phyloP scores from a whole-genome alignment of 345 rosid species.

The Salix koriyanagi region DNA sequence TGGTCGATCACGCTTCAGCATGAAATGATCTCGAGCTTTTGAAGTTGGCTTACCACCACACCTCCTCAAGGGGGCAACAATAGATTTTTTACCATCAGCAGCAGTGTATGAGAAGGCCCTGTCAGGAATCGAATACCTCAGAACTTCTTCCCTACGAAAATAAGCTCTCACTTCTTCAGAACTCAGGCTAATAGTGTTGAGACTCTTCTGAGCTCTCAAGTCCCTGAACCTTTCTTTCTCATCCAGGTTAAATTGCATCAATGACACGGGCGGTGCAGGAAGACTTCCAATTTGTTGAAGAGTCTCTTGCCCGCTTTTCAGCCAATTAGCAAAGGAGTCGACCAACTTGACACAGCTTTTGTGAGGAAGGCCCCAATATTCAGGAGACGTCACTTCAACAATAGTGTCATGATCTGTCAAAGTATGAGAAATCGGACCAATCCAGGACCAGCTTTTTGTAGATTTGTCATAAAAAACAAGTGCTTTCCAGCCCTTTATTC shows the following conservation, averaged over 20 bases:
- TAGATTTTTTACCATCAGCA: constrained; percentile 94
- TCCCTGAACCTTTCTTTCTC: constrained; percentile 98
- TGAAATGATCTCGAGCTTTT: constrained; percentile 97
- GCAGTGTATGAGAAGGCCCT: constrained; percentile 96
- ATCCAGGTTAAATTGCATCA: constrained; percentile 77
- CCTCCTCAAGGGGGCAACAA: constrained; percentile 98
- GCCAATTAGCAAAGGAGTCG: constrained; percentile 96
- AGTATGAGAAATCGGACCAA: constrained; percentile 60
- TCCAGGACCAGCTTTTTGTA: constrained; percentile 89
- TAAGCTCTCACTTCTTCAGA: constrained; percentile 83
- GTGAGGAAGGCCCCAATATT: constrained; percentile 88
- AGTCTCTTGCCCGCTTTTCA: constrained; percentile 89
- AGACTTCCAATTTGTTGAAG: constrained; percentile 94
- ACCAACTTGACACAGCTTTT: constrained; percentile 97
- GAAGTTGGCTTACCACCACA: constrained; percentile 99
- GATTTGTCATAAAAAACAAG: constrained; percentile 77
- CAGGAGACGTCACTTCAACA: constrained; percentile 93
- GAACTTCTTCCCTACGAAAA: constrained; percentile 83
- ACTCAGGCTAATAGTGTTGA: constrained; percentile 75
- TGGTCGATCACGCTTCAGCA: constrained; percentile 98
- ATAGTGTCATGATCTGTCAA: constrained; percentile 55
- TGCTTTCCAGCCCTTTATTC: constrained; percentile 95
- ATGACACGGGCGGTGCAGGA: constrained; percentile 82
- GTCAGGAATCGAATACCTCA: constrained; percentile 95
- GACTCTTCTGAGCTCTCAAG: constrained; percentile 97